Conservation (phyloP, 139 green algal genomes). For the Raphidocelis subcapitata region DNA sequence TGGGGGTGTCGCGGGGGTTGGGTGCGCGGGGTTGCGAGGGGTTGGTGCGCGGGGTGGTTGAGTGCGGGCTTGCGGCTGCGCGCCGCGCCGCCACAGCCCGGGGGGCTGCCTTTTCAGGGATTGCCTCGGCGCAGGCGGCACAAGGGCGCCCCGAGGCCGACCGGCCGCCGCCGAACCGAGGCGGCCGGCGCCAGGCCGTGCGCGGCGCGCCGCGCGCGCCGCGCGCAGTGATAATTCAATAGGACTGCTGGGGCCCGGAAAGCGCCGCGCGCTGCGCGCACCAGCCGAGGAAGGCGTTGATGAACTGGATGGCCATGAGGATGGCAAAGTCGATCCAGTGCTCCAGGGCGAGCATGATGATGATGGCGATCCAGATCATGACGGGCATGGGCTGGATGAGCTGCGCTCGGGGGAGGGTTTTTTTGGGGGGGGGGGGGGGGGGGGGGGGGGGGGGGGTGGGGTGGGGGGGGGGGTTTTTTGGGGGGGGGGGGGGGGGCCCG, state of each 20-base stretch:
- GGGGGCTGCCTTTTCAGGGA: too few relatives aligned
- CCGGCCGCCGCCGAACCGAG: too few relatives aligned
- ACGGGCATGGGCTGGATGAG: conserved; percentile 83
- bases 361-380: conserved; percentile 90
- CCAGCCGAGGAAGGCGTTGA: conserved; percentile 81
- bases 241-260: neutral
- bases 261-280: too few relatives aligned
- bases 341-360: conserved; percentile 72
- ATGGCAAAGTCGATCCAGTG: conserved; percentile 73
- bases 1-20: neutral
- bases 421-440: neutral
- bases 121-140: too few relatives aligned
- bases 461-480: neutral
- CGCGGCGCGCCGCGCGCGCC: too few relatives aligned
- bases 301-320: conserved; percentile 80
- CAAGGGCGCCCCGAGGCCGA: too few relatives aligned
- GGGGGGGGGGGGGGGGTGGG: neutral
- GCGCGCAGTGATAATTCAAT: neutral
- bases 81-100: too few relatives aligned
- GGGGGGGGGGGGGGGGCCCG: too few relatives aligned
- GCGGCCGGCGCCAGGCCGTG: too few relatives aligned
- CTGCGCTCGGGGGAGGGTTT: conserved; percentile 37
- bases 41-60: neutral
- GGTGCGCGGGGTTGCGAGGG: neutral
- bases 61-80: neutral